A percentile compares a stretch with the other conserved stretches of the same genome.
Evolutionary conservation across 2,329 filamentous ascomycete species (phyloP).

Genomic region (Colletotrichum godetiae): DNA sequence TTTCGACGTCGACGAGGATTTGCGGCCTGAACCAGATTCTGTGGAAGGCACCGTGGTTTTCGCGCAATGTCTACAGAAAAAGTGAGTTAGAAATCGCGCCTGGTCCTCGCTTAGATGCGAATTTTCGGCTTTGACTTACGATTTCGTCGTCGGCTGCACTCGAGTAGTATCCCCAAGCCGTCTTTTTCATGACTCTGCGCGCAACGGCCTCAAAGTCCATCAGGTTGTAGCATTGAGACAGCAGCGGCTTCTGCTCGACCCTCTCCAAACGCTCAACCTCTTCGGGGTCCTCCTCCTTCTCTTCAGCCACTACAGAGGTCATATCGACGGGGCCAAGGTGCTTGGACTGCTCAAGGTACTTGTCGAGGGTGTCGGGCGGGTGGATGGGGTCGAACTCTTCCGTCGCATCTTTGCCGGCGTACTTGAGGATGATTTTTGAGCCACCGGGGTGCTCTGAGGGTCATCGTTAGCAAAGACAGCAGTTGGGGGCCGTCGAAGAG

Average conservation of each 20-base stretch:
- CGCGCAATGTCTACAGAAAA: conserved; percentile 79
- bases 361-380: conserved; percentile 87
- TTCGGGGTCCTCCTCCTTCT: conserved; percentile 74
- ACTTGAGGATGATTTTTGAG: conserved; percentile 94
- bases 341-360: conserved; percentile 86
- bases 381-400: conserved; percentile 91
- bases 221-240: conserved; percentile 92
- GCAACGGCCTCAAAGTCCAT: conserved; percentile 97
- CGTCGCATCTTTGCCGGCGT: conserved; percentile 92
- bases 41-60: conserved; percentile 96
- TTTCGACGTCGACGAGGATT: conserved; percentile 88
- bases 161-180: conserved; percentile 97
- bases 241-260: conserved; percentile 78
- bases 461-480: background rate
- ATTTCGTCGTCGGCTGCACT: conserved; percentile 92
- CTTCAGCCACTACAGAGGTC: conserved; percentile 76
- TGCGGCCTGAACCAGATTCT: conserved; percentile 96
- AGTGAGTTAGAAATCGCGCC: conserved; percentile 36
- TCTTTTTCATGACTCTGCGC: conserved; percentile 91
- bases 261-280: conserved; percentile 77
- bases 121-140: conserved; percentile 57
- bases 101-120: background rate
- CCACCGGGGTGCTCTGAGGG: conserved; percentile 84
- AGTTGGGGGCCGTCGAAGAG: background rate
- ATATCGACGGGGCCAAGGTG: conserved; percentile 93